Conservation (phyloP, 225 moss, liverwort and hornwort genomes). For the Pseudisothecium myosuroides region DNA sequence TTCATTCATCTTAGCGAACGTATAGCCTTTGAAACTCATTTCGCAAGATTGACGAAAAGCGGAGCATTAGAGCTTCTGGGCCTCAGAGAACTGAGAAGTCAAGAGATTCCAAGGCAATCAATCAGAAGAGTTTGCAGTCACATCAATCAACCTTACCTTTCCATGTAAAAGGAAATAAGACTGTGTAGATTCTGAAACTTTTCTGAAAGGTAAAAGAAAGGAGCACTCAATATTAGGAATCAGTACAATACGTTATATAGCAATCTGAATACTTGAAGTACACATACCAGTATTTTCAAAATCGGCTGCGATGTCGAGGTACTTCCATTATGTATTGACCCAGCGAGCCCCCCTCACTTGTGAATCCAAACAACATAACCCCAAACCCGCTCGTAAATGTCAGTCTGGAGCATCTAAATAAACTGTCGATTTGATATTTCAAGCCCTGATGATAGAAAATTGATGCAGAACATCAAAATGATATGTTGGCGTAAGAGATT, state of each 20-base stretch:
- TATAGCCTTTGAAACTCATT: neutral
- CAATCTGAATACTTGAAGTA: neutral
- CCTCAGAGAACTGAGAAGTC: neutral
- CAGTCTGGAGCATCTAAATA: neutral
- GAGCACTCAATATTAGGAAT: neutral
- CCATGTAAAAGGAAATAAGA: neutral
- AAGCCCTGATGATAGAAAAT: neutral
- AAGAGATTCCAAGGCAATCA: neutral
- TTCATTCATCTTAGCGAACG: neutral
- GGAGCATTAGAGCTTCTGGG: neutral
- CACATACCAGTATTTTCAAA: neutral
- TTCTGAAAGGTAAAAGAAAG: neutral
- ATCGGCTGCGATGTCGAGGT: neutral
- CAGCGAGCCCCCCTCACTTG: neutral
- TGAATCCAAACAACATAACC: neutral
- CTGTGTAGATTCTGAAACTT: neutral
- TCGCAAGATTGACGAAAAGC: neutral
- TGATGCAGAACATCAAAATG: neutral
- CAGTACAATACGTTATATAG: neutral
- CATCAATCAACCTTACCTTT: neutral
- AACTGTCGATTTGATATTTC: neutral
- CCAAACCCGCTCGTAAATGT: neutral
- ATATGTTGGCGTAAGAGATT: neutral
- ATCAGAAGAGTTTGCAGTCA: neutral
- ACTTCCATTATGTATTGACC: neutral